A percentile compares a stretch with the other conserved stretches of the same genome.
Evolutionary conservation across 78 protist genomes (phyloP).

Genomic region (Andalucia godoyi): DNA sequence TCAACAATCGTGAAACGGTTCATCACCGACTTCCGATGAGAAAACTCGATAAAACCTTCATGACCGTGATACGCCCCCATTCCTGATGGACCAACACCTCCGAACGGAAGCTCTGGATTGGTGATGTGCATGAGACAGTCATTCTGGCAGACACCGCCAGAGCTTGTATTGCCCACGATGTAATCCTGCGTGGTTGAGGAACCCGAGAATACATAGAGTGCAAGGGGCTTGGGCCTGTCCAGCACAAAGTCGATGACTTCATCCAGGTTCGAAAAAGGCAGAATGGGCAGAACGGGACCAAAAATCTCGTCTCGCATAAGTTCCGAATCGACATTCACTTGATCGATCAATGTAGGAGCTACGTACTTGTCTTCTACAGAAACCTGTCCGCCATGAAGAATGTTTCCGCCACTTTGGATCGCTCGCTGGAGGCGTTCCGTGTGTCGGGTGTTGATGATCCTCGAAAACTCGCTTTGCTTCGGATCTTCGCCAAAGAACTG

Average conservation of each 20-base stretch:
- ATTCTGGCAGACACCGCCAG: conserved; percentile 40
- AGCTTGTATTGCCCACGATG: background rate
- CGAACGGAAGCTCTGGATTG: conserved; percentile 70
- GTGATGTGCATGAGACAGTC: conserved; percentile 15
- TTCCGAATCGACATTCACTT: conserved; percentile 7
- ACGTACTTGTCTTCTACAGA: conserved; percentile 29
- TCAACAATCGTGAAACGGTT: background rate
- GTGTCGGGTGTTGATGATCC: background rate
- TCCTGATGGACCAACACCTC: conserved; percentile 89
- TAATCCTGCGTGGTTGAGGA: background rate
- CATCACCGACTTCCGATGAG: conserved; percentile 47
- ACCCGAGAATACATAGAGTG: conserved; percentile 64
- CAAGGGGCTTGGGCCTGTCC: conserved; percentile 46
- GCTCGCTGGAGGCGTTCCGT: background rate
- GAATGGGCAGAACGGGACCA: conserved; percentile 77
- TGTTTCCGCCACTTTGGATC: conserved; percentile 13
- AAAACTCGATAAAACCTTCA: conserved; percentile 39
- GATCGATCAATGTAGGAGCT: conserved; percentile 53
- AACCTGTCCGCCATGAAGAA: conserved; percentile 43
- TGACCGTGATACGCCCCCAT: conserved; percentile 73
- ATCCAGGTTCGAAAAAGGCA: conserved; percentile 4
- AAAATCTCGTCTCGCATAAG: conserved; percentile 52
- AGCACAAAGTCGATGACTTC: conserved; percentile 40
- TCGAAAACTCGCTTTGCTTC: conserved; percentile 1
- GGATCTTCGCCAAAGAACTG: conserved; percentile 2